Evolutionary conservation across 331 rosid genomes (phyloP).

Genomic region (Rhamnella rubrinervis): DNA sequence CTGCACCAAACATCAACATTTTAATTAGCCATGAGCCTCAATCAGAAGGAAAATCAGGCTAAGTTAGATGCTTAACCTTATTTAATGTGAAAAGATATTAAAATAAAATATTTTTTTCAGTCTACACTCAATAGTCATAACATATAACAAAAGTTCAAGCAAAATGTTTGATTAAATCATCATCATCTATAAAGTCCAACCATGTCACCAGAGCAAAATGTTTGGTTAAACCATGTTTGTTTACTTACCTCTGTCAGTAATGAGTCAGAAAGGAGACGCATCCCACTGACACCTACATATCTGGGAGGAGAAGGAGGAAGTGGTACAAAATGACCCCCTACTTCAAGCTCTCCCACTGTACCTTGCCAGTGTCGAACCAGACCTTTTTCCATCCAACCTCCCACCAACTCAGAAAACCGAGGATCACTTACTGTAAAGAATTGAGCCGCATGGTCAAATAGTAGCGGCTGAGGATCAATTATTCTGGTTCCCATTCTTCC

Average conservation of each 20-base stretch:
- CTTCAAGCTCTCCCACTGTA: constrained; percentile 67
- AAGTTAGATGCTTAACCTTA: not conserved
- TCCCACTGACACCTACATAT: constrained; percentile 69
- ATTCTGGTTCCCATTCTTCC: constrained; percentile 91
- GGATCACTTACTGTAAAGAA: constrained; percentile 73
- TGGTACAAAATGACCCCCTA: constrained; percentile 70
- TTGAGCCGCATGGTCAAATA: constrained; percentile 93
- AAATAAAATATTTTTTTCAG: too few relatives aligned
- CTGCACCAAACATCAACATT: constrained; percentile 47
- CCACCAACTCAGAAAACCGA: constrained; percentile 55
- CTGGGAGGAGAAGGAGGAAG: constrained; percentile 54
- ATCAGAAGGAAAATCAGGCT: not conserved
- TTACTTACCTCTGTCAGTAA: constrained; percentile 58
- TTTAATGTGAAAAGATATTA: too few relatives aligned
- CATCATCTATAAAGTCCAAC: not conserved
- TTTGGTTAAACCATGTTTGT: too few relatives aligned
- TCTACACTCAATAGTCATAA: too few relatives aligned
- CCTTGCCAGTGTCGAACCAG: constrained; percentile 76
- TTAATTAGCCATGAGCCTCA: constrained; percentile 14
- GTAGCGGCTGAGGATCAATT: constrained; percentile 55
- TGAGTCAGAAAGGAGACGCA: constrained; percentile 83
- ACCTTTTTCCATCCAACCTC: constrained; percentile 68
- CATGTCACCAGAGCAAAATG: not conserved
- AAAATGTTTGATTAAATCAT: not conserved
- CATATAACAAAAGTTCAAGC: too few relatives aligned